Evolutionary conservation across 2,329 filamentous ascomycete genomes (phyloP).

Genomic region (Xylariaceae sp.): DNA sequence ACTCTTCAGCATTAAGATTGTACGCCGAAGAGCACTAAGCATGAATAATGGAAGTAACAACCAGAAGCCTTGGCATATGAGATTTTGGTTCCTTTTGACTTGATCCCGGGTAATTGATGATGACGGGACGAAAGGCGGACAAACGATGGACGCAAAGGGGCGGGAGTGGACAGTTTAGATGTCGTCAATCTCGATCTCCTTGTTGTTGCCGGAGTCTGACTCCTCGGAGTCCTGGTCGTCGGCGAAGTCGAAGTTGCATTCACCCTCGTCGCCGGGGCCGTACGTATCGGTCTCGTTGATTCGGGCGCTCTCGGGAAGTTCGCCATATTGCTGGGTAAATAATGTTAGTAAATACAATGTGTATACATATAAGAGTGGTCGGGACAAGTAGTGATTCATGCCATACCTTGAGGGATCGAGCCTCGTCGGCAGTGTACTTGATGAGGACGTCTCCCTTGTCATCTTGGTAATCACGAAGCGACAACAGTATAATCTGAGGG

Average conservation of each 20-base stretch:
- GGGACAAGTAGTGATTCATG: neutral
- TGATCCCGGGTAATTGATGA: neutral
- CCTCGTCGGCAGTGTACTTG: constrained; percentile 96
- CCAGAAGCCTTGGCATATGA: neutral
- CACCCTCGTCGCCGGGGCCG: constrained; percentile 85
- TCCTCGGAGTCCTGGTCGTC: constrained; percentile 72
- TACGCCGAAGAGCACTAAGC: neutral
- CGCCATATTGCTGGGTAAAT: constrained; percentile 66
- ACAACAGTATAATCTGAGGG: constrained; percentile 73
- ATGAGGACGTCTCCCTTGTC: constrained; percentile 90
- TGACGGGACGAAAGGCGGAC: constrained; percentile 1
- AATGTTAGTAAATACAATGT: constrained; percentile 5
- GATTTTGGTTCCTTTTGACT: neutral
- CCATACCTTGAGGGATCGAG: constrained; percentile 72
- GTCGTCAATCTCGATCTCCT: constrained; percentile 89
- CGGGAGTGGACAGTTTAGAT: constrained; percentile 56
- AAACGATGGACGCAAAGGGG: constrained; percentile 10
- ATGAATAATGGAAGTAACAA: neutral
- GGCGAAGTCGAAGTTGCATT: constrained; percentile 98
- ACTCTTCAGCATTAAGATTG: neutral
- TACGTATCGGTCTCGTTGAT: constrained; percentile 99
- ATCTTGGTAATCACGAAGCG: constrained; percentile 88
- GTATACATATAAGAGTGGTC: neutral
- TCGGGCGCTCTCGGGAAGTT: constrained; percentile 95
- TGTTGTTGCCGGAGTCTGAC: constrained; percentile 52